Base-by-base conservation (phyloP, 2,329 filamentous ascomycete species). In the Fusarium tricinctum region DNA sequence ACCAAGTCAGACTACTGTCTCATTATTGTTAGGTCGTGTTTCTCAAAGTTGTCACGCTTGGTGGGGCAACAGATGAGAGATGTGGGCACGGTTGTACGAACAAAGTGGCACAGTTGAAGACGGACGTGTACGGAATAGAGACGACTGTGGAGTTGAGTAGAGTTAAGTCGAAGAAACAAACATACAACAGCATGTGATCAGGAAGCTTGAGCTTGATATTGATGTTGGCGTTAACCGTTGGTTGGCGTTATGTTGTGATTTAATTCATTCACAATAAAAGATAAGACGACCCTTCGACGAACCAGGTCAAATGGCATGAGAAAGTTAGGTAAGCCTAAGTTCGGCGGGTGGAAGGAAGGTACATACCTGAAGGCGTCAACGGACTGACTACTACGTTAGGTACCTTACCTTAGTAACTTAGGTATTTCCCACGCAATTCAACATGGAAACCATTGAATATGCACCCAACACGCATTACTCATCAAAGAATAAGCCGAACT, bases 21-120 rank as follows among this genome's bases (percentile, higher is more conserved):
- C 58, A 60, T 45, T 58, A 45, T 55, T 52, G 63, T 63, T 38
- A 30, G 59, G 50, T 48, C 58, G 44, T 66, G 30, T 59, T 57
- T 47, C 46, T 56, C 32, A 40, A 40, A 45, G 51, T 48, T 46
- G 66, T 62, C 43, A 57, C 32, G 63, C 51, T 44, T 58, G 63
- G 66, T 58, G 66, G 66, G 66, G 66, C 66, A 58, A 49, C 44
- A 46, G 40, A 58, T 48, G 20, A 57, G 47, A 22, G 32, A 62
- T 32, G 59, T 61, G 46, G 61, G 46, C 40, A 33, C 30, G 49
- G 63, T 49, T 64, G 47, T 44, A 52, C 63, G 13, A 12, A 30
- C 28, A 30, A 30, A 50, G 47, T 35, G 30, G 22, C 28, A 46
- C 50, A 63, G 39, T 44, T 57, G 38, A 63, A 40, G 23, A 32